A percentile compares a stretch with the other conserved stretches of the same genome.
Conservation (phyloP, 805 yeast species). For the Candida pseudofarinosa region DNA sequence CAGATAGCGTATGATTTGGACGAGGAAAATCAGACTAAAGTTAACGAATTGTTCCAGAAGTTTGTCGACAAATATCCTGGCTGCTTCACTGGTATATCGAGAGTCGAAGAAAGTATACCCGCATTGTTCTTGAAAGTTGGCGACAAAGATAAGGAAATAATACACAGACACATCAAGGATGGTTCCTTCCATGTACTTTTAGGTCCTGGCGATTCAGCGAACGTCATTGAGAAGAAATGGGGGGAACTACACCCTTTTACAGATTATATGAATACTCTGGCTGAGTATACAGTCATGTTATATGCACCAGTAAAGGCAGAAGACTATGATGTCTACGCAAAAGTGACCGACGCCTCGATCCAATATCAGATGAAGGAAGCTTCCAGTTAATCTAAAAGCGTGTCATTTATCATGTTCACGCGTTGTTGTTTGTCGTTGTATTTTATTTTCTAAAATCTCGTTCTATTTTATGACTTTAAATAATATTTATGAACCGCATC, state of each 20-base stretch:
- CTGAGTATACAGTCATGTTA: neutral
- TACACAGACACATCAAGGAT: slow-evolving; percentile 5
- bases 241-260: slow-evolving; percentile 4
- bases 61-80: neutral
- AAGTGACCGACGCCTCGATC: neutral
- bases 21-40: neutral
- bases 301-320: neutral
- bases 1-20: slow-evolving; percentile 3
- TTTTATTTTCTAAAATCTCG: no score
- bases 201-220: neutral
- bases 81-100: neutral
- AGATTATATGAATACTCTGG: neutral
- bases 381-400: neutral
- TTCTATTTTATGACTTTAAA: no score
- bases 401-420: no score
- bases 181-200: slow-evolving; percentile 5
- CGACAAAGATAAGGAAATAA: slow-evolving; percentile 1
- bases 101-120: slow-evolving; percentile 1
- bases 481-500: no score
- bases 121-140: slow-evolving; percentile 1
- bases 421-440: no score
- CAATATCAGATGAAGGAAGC: neutral
- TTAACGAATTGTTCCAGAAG: neutral
- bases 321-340: neutral
- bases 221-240: slow-evolving; percentile 3